Base-by-base conservation (phyloP, 306 rosid genomes). In the Gillenia trifoliata region DNA sequence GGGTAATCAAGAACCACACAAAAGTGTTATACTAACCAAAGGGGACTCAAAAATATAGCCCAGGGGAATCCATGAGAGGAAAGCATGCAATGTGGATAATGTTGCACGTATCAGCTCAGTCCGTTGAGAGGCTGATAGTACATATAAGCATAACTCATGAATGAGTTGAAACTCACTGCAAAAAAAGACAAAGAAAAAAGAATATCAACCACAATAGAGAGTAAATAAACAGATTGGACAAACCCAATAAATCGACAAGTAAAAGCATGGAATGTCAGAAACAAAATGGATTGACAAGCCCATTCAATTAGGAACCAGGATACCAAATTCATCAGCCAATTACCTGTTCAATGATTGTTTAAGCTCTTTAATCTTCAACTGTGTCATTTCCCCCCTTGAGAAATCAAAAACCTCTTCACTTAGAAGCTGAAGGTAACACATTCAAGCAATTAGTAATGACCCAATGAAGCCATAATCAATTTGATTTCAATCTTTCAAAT, bases 91-190 rank as follows among this genome's bases (percentile, higher is more conserved):
- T 40, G 99, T 95, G 49, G 99, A 87, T 45, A 95, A 68, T 23
- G 99, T 95, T 28, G 97, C 97, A 1, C 99, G 91, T 63, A 95
- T 85, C 75, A 95, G 98, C 82, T 95, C 99, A 25, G 97, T 71
- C 77, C 96, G 87, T 80, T 92, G 99, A 69, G 99, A 95, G 13
- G 90, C 98, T 26, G 99, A 95, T 66, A 95, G 82, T 33, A 95
- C 99, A 77, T 90, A 95, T 72, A 95, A 80, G 92, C 99, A 95
- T 72, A 95, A 74, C 96, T 92, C 99, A 41, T 95, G 98, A 80
- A 95, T 95, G 86, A 92, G 99, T 81, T 90, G 98, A 90, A 92
- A 95, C 83, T 95, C 99, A 69, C 99, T 92, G 96, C 79, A 80
- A 82, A 61, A 71, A 36, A 34, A 34, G 2, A 34, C 6, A 33